phyloP scores from a whole-genome alignment of 441 rosid species.

The Corymbia citriodora region DNA sequence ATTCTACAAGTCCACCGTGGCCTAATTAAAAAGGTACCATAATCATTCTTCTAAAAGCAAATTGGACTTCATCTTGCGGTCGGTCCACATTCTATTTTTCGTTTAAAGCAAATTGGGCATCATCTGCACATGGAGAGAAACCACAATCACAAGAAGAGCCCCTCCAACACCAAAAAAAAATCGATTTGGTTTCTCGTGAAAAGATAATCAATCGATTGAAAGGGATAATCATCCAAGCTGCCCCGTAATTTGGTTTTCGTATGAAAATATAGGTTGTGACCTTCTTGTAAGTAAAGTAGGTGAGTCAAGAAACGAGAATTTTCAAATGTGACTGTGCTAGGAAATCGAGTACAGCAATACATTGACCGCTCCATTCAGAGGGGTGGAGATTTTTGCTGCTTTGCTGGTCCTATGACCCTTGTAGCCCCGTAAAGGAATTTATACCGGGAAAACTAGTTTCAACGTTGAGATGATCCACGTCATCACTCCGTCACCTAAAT shows the following conservation, averaged over 20 bases:
- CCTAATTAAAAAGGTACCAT: background rate
- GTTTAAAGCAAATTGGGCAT: background rate
- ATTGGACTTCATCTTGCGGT: background rate
- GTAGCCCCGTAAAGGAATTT: background rate
- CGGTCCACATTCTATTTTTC: background rate
- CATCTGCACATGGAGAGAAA: background rate
- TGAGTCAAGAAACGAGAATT: background rate
- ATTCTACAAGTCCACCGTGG: background rate
- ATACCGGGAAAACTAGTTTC: background rate
- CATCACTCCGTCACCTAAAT: background rate
- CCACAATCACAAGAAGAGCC: background rate
- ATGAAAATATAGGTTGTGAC: background rate
- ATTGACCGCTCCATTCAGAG: background rate
- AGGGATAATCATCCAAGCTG: background rate
- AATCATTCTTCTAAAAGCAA: background rate
- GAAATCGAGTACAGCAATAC: background rate
- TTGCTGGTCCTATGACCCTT: background rate
- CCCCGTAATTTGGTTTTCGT: background rate
- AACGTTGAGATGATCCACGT: background rate
- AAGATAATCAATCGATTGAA: background rate
- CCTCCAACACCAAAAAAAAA: background rate
- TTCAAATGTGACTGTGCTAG: background rate
- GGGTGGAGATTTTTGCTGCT: background rate
- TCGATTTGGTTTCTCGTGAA: background rate
- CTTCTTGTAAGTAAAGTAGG: background rate